Percentiles rank a stretch among this genome's conserved stretches.
Evolutionary conservation across 1,139 yeast species (phyloP).

Genomic region (Blastobotrys persicus): DNA sequence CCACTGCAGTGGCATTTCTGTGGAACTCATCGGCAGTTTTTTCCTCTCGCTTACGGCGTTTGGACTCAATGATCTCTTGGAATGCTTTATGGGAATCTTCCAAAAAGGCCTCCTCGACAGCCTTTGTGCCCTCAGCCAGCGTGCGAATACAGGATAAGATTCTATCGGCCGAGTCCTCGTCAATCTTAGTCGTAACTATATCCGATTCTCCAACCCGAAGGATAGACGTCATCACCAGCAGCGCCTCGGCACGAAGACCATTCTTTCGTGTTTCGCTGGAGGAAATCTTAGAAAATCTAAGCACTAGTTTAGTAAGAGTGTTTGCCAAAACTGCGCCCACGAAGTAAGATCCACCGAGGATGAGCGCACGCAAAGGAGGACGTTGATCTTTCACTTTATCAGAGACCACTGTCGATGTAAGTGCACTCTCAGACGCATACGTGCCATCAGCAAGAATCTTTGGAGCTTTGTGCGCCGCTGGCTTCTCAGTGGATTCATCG

Average conservation of each 20-base stretch:
- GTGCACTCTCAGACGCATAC: slow-evolving; percentile 92
- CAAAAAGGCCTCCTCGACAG: slow-evolving; percentile 71
- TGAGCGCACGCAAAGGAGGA: slow-evolving; percentile 78
- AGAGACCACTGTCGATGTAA: slow-evolving; percentile 47
- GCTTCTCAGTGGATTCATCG: slow-evolving; percentile 35
- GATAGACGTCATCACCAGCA: slow-evolving; percentile 87
- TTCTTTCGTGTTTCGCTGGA: slow-evolving; percentile 55
- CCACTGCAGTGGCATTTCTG: slow-evolving; percentile 75
- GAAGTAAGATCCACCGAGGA: slow-evolving; percentile 86
- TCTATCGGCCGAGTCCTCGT: slow-evolving; percentile 94
- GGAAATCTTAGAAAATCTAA: slow-evolving; percentile 66
- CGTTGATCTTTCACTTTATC: slow-evolving; percentile 38
- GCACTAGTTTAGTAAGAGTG: slow-evolving; percentile 81
- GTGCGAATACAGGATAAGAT: slow-evolving; percentile 78
- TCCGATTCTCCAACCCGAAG: slow-evolving; percentile 85
- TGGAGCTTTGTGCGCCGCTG: slow-evolving; percentile 58
- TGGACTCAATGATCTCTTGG: slow-evolving; percentile 54
- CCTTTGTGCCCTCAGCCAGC: slow-evolving; percentile 55
- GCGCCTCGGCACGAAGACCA: slow-evolving; percentile 91
- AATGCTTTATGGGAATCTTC: slow-evolving; percentile 87
- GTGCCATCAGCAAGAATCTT: slow-evolving; percentile 96
- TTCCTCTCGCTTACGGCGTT: slow-evolving; percentile 55
- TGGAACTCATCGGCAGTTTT: slow-evolving; percentile 59
- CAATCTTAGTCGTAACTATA: slow-evolving; percentile 73
- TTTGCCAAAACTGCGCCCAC: slow-evolving; percentile 86